phyloP scores from a whole-genome alignment of 2,329 filamentous ascomycete species.

The Fusarium cicatricum region DNA sequence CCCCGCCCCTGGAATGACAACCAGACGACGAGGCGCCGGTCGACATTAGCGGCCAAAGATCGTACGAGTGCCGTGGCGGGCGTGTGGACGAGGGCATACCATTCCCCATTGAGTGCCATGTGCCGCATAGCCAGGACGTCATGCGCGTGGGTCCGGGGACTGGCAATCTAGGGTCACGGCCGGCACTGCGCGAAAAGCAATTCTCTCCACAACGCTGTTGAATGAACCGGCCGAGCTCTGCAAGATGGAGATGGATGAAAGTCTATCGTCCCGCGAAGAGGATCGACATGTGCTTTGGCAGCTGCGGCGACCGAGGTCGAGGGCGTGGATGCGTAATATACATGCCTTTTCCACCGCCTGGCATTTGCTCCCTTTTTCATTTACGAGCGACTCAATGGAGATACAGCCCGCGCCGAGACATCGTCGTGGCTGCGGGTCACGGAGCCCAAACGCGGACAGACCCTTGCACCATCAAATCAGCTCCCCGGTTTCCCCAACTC shows the following conservation, averaged over 20 bases:
- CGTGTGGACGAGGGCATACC: conserved; percentile 30
- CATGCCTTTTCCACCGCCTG: conserved; percentile 4
- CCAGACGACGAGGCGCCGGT: conserved; percentile 35
- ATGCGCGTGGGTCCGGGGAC: conserved; percentile 39
- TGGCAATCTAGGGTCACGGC: conserved; percentile 33
- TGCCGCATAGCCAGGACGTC: conserved; percentile 43
- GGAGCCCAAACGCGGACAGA: conserved; percentile 19
- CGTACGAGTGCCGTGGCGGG: conserved; percentile 42
- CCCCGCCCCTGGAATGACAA: conserved; percentile 33
- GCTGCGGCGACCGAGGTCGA: conserved; percentile 16
- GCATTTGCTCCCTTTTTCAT: conserved; percentile 7
- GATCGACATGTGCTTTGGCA: conserved; percentile 39
- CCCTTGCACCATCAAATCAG: conserved; percentile 25
- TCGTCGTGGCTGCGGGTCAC: conserved; percentile 24
- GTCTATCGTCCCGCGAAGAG: conserved; percentile 35
- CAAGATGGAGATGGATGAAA: conserved; percentile 31
- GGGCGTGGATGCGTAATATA: conserved; percentile 31
- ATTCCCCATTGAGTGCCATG: conserved; percentile 37
- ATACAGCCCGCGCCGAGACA: not conserved
- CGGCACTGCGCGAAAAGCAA: conserved; percentile 44
- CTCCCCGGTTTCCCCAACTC: conserved; percentile 29
- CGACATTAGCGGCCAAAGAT: conserved; percentile 39
- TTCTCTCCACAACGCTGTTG: conserved; percentile 28
- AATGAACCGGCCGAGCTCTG: conserved; percentile 28
- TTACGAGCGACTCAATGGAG: not conserved